phyloP scores from a whole-genome alignment of 2,329 filamentous ascomycete species.

The Epichloe bromicola region DNA sequence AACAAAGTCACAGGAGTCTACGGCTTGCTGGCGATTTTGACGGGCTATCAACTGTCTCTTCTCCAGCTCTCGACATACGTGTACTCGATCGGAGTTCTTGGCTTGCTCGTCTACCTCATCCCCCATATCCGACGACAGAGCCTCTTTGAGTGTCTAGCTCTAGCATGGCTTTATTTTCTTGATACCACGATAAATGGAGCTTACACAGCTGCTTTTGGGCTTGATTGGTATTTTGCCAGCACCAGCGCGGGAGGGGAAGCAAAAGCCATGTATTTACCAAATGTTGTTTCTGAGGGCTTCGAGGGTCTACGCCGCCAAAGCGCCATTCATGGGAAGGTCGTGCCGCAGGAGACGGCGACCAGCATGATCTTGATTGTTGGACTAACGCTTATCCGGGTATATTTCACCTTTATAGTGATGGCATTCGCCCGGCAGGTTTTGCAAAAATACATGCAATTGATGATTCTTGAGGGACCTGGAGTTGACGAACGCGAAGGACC shows the following conservation, averaged over 20 bases:
- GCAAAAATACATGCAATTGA: conserved; percentile 43
- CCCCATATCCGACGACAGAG: conserved; percentile 69
- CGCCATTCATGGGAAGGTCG: conserved; percentile 21
- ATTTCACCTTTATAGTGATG: conserved; percentile 75
- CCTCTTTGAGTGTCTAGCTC: conserved; percentile 64
- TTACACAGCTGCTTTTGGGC: conserved; percentile 71
- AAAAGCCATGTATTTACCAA: conserved; percentile 11
- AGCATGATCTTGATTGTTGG: conserved; percentile 65
- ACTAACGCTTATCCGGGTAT: conserved; percentile 65
- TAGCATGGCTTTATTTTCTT: conserved; percentile 76
- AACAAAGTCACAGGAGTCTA: conserved; percentile 91
- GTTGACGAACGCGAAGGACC: conserved; percentile 44
- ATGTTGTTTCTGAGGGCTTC: conserved; percentile 20
- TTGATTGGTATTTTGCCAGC: conserved; percentile 70
- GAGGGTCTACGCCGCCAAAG: conserved; percentile 21
- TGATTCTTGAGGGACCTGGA: conserved; percentile 34
- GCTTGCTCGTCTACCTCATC: conserved; percentile 54
- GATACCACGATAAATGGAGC: conserved; percentile 71
- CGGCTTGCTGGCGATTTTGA: conserved; percentile 76
- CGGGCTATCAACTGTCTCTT: conserved; percentile 69
- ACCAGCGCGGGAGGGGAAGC: conserved; percentile 29
- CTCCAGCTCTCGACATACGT: conserved; percentile 86
- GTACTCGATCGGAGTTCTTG: conserved; percentile 64
- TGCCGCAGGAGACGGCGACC: conserved; percentile 49
- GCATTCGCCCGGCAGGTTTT: conserved; percentile 69